Conservation (phyloP, 441 rosid genomes). For the Biscutella auriculata region DNA sequence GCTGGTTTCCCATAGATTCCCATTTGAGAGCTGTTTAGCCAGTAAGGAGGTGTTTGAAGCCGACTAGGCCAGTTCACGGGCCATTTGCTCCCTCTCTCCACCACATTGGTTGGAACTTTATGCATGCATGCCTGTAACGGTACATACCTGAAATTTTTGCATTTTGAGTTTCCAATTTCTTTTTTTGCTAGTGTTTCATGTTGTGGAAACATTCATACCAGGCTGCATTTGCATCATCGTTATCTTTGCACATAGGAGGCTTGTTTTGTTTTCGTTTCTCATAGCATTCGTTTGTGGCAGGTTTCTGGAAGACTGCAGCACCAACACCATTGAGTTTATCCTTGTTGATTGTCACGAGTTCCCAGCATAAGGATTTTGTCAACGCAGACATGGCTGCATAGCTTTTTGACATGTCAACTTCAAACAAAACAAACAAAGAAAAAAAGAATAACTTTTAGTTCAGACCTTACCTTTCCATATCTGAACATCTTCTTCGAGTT, state of each 20-base stretch:
- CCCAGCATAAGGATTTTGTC: conserved; percentile 78
- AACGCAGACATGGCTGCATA: conserved; percentile 54
- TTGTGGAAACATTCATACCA: conserved; percentile 35
- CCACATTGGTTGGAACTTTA: conserved; percentile 30
- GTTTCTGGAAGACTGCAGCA: conserved; percentile 74
- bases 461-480: conserved; percentile 65
- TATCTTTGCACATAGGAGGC: conserved; percentile 65
- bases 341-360: conserved; percentile 66
- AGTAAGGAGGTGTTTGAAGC: conserved; percentile 54
- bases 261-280: conserved; percentile 45
- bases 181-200: not conserved
- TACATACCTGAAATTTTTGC: conserved; percentile 56
- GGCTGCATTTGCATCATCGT: conserved; percentile 80
- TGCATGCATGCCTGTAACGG: conserved; percentile 85
- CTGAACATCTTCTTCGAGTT: conserved; percentile 53
- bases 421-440: not conserved
- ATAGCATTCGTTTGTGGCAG: conserved; percentile 66
- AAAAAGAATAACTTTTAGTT: not conserved
- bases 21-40: conserved; percentile 78
- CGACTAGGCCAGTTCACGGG: conserved; percentile 70
- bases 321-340: conserved; percentile 65
- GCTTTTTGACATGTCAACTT: conserved; percentile 16
- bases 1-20: conserved; percentile 87
- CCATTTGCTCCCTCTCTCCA: conserved; percentile 62
- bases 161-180: no score